Base-by-base conservation (phyloP, 495 filamentous ascomycete genomes). In the Daldinia bambusicola region DNA sequence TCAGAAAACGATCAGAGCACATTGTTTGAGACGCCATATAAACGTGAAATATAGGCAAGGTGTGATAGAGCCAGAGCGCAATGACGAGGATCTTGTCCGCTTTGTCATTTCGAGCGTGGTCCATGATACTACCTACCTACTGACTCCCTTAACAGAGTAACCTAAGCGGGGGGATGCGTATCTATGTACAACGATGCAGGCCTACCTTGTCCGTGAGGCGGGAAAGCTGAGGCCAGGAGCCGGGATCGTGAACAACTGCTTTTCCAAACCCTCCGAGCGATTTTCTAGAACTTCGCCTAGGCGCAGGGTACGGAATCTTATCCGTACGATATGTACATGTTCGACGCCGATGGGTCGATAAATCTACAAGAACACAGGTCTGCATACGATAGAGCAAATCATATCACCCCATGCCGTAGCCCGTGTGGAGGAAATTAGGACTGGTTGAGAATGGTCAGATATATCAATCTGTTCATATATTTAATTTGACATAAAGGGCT, bases 111-210 rank as follows among this genome's bases (percentile, higher is more conserved):
- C 40, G 26, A 68, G 48, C 52, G 34, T 20, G 30, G 31, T 6
- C 65, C 61, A 52, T 50, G 65, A 53, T 13, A 26, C 26, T 26
- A 26, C 26, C 26, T 26, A 3, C 43, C 18, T 26, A 3, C 43
- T 14, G 62, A 55, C 59, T 66, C 52, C 62, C 70, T 73, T 69
- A 69, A 69, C 26, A 65, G 61, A 66, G 37, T 26, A 20, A 14
- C 57, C 50, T 73, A 73, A 69, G 70, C 70, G 70, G 70, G 70
- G 70, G 70, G 70, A 63, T 63, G 40, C 31, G 34, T 40, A 18
- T 61, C n/a, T 45, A 37, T 61, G n/a, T 52, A 26, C 34, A 60
- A 60, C 43, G 45, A 31, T 43, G 32, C 57, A 63, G 14, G 59
- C 52, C 20, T 57, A 38, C 57, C 40, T 18, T 22, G 51, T 37